Conservation (phyloP, 371 early-diverging fungal species). For the Mortierella sp. region DNA sequence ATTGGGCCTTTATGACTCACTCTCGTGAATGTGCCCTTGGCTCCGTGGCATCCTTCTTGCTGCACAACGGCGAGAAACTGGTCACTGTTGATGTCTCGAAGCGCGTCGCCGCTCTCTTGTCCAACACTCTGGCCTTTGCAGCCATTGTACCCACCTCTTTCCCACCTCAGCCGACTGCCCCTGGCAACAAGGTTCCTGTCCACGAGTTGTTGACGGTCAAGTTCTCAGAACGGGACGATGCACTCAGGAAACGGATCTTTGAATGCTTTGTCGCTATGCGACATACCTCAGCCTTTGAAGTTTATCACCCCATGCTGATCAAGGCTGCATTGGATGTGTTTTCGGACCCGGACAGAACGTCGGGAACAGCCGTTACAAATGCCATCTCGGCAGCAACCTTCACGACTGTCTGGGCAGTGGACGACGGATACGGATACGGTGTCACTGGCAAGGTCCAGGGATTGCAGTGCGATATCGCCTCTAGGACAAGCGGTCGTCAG, state of each 20-base stretch:
- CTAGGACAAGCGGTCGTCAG: conserved; percentile 58
- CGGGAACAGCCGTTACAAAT: conserved; percentile 64
- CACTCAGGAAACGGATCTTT: conserved; percentile 76
- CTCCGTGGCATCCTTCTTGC: conserved; percentile 80
- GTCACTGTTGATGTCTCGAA: conserved; percentile 85
- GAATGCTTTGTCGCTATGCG: conserved; percentile 79
- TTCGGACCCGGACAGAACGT: conserved; percentile 70
- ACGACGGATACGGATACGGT: conserved; percentile 74
- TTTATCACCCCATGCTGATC: conserved; percentile 44
- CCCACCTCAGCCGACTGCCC: conserved; percentile 51
- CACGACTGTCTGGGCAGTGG: conserved; percentile 69
- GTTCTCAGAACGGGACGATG: conserved; percentile 74
- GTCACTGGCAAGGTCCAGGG: conserved; percentile 75
- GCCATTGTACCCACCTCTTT: conserved; percentile 70
- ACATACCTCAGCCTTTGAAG: conserved; percentile 79
- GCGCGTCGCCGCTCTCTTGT: conserved; percentile 83
- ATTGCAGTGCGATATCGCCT: conserved; percentile 64
- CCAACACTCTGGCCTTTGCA: conserved; percentile 80
- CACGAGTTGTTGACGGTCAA: conserved; percentile 60
- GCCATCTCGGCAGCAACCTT: conserved; percentile 69
- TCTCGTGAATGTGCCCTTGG: conserved; percentile 79
- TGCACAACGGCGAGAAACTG: conserved; percentile 75
- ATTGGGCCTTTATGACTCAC: conserved; percentile 78
- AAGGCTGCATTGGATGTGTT: conserved; percentile 61
- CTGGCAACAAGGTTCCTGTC: conserved; percentile 54